phyloP scores from a whole-genome alignment of 345 rosid species.

The Boechera stricta region DNA sequence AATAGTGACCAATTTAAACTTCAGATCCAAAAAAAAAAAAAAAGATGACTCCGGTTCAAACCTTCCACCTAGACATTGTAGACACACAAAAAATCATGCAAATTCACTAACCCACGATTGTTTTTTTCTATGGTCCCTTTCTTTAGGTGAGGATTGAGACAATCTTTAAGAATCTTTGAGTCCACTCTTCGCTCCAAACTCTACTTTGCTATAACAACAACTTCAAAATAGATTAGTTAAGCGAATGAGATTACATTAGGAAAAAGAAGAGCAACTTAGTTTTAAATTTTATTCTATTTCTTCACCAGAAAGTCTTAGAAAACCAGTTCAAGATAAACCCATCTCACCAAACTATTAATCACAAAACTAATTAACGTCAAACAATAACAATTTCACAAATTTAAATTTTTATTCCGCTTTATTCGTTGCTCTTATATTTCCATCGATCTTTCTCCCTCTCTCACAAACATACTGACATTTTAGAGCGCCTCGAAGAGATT shows the following conservation, averaged over 20 bases:
- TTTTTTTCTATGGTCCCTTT: conserved; percentile 30
- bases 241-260: conserved; percentile 16
- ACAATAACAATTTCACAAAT: conserved; percentile 2
- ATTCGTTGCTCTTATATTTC: conserved; percentile 38
- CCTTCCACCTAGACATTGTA: background rate
- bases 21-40: background rate
- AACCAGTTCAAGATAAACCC: conserved; percentile 55
- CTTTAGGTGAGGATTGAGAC: conserved; percentile 44
- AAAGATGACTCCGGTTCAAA: background rate
- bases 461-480: conserved; percentile 36
- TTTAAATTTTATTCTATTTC: conserved; percentile 39
- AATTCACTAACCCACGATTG: background rate
- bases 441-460: conserved; percentile 41
- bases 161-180: conserved; percentile 40
- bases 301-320: conserved; percentile 46
- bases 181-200: conserved; percentile 48
- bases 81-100: too few species aligned
- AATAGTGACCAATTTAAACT: background rate
- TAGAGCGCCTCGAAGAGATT: background rate
- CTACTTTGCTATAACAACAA: conserved; percentile 37
- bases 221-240: conserved; percentile 45
- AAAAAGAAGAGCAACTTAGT: conserved; percentile 33
- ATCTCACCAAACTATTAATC: conserved; percentile 64
- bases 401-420: conserved; percentile 22
- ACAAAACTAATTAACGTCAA: conserved; percentile 46